Conservation (phyloP, 768 basidiomycete genomes). For the Amanita rimosa region DNA sequence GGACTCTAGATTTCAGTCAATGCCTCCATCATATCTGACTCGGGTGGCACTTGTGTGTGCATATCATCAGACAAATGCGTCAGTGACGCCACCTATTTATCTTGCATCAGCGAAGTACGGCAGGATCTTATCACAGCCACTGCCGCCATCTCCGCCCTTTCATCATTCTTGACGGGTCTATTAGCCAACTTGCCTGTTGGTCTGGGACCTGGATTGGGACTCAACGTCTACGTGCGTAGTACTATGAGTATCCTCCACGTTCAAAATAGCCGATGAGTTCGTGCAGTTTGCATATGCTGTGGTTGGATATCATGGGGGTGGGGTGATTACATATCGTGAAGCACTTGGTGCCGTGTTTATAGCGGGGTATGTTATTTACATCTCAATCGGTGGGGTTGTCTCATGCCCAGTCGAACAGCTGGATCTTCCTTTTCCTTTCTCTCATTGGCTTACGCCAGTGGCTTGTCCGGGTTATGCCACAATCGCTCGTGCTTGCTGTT, state of each 20-base stretch:
- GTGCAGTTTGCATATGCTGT: conserved; percentile 79
- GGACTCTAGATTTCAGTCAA: conserved; percentile 64
- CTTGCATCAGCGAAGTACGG: conserved; percentile 52
- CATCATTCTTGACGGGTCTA: conserved; percentile 75
- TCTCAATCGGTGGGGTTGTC: conserved; percentile 1
- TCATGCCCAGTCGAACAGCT: conserved; percentile 27
- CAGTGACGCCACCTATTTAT: conserved; percentile 37
- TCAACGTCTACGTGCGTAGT: conserved; percentile 63
- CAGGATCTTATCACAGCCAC: conserved; percentile 78
- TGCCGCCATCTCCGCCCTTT: conserved; percentile 62
- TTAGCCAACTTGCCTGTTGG: conserved; percentile 83
- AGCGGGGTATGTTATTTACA: conserved; percentile 52
- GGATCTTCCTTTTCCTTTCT: conserved; percentile 75
- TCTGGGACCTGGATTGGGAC: conserved; percentile 76
- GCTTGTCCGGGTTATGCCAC: conserved; percentile 83
- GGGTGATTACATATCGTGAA: conserved; percentile 63
- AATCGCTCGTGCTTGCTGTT: conserved; percentile 74
- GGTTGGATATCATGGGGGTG: conserved; percentile 74
- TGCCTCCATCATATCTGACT: conserved; percentile 65
- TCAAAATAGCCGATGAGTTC: not conserved
- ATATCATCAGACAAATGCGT: conserved; percentile 43
- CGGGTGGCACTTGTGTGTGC: conserved; percentile 79
- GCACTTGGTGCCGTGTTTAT: conserved; percentile 80
- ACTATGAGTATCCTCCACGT: not conserved
- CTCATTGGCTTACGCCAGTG: conserved; percentile 81